These are phyloP conservation scores for Xylaria scruposa DNA, from an alignment of 495 filamentous ascomycete genomes.

Conservation along the genomic window DNA sequence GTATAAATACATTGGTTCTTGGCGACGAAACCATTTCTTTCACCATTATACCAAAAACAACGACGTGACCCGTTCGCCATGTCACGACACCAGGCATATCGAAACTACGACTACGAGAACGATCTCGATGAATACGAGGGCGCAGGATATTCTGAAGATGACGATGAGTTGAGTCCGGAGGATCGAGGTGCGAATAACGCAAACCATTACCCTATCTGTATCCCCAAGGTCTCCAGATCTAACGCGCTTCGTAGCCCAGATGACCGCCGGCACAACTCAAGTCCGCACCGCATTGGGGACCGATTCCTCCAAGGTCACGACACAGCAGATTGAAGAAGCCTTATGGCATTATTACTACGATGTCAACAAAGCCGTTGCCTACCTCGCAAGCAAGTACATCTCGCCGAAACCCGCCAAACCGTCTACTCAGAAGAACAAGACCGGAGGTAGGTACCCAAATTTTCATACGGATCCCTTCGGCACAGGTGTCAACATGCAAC, in stretches of 20 bases:
- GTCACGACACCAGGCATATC: conserved; percentile 68
- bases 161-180: conserved; percentile 62
- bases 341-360: conserved; percentile 98
- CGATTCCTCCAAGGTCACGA: conserved; percentile 60
- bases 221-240: background rate
- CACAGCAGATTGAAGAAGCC: conserved; percentile 81
- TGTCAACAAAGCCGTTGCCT: conserved; percentile 79
- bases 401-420: conserved; percentile 45
- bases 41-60: background rate
- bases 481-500: conserved; percentile 16
- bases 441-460: conserved; percentile 58
- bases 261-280: conserved; percentile 61
- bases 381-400: conserved; percentile 69
- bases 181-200: conserved; percentile 58
- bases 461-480: conserved; percentile 34
- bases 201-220: background rate
- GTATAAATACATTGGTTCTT: background rate
- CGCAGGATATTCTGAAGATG: conserved; percentile 51
- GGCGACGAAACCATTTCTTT: background rate
- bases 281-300: conserved; percentile 62
- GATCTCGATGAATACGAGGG: conserved; percentile 68
- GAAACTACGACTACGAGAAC: conserved; percentile 65
- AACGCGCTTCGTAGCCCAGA: conserved; percentile 44
- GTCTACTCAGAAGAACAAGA: conserved; percentile 40
- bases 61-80: conserved; percentile 43